Conservation (phyloP, 768 basidiomycete genomes). For the Naematelia aurantialba region DNA sequence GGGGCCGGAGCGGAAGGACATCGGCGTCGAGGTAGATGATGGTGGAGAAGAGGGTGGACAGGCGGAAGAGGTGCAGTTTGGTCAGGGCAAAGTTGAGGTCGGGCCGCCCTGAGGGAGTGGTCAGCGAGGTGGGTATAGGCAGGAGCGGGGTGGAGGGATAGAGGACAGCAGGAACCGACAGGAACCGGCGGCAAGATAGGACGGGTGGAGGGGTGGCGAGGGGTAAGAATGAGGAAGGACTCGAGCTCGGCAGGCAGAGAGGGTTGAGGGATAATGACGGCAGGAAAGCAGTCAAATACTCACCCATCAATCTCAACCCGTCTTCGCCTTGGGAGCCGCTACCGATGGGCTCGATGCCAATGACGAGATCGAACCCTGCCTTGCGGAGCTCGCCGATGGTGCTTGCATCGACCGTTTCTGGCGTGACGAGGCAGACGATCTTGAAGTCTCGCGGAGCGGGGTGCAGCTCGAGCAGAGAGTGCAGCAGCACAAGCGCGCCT, state of each 20-base stretch:
- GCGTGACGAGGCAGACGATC: slow-evolving; percentile 87
- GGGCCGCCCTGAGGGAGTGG: slow-evolving; percentile 79
- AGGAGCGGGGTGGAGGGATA: neutral
- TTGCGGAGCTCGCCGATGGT: slow-evolving; percentile 73
- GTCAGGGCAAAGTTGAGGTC: slow-evolving; percentile 92
- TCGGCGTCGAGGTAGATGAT: slow-evolving; percentile 54
- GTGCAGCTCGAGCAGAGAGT: slow-evolving; percentile 66
- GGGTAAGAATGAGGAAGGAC: no score
- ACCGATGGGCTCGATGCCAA: slow-evolving; percentile 86
- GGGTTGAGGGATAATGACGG: no score
- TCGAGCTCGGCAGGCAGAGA: no score
- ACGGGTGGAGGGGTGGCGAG: neutral
- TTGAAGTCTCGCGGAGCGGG: slow-evolving; percentile 59
- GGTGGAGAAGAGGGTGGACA: slow-evolving; percentile 52
- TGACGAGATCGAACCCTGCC: slow-evolving; percentile 70
- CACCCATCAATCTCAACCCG: slow-evolving; percentile 78
- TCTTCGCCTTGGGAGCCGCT: slow-evolving; percentile 59
- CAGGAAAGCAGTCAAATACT: no score
- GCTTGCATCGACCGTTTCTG: slow-evolving; percentile 81
- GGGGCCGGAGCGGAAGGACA: slow-evolving; percentile 55
- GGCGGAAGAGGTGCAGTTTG: slow-evolving; percentile 91
- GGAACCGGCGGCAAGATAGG: neutral
- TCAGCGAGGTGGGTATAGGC: slow-evolving; percentile 11
- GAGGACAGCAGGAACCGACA: neutral
- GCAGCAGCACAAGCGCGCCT: slow-evolving; percentile 80